Evolutionary conservation across 345 rosid genomes (phyloP), one percentile per base, ranked within the genome.

Genomic region (Psidium friedrichsthalianum): DNA sequence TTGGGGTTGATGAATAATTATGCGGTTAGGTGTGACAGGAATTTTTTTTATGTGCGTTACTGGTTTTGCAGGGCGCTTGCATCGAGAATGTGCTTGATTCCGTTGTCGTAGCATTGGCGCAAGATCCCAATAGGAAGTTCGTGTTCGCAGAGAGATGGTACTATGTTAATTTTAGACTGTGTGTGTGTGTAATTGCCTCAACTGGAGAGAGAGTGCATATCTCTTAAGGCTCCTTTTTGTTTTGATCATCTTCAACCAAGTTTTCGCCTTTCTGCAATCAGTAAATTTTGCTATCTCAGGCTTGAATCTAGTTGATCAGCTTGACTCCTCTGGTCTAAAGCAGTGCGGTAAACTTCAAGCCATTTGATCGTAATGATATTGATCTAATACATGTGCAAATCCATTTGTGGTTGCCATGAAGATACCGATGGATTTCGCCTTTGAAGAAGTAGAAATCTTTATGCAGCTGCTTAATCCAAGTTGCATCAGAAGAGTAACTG

Each of bases 111-210:
- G 88, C 98, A 1, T 88, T 96, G 91, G 91, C 51, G 20, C 90
- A 89, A 13, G 93, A 96, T 89, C 93, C 96, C 10, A 93, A 93
- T 86, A 91, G 99, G 91, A 96, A 93, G 89, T 96, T 96, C 86
- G 90, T 93, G 56, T 93, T 87, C 85, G 95, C 89, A 55, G 98
- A 96, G 98, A 96, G 88, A 96, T 95, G 99, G 99, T 96, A 88
- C 53, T 61, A 51, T 80, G 57, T 76, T 36, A 54, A 56, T 10
- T 22, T 88, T 12, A 55, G 56, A 69, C 27, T 29, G 47, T 40
- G 51, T 49, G 9, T 85, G 47, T 7, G 47, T 69, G 14, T 51
- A 18, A 69, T 69, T 4, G 47, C 47, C 44, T 9, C 20, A 61
- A 15, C 1, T 64, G 9, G 78, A 69, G 36, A 47, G 18, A 69